Percentiles rank a stretch among this genome's conserved stretches.
These are phyloP conservation scores for Dissophora ornata DNA, from an alignment of 192 early-diverging fungal species.

Conservation along the genomic window DNA sequence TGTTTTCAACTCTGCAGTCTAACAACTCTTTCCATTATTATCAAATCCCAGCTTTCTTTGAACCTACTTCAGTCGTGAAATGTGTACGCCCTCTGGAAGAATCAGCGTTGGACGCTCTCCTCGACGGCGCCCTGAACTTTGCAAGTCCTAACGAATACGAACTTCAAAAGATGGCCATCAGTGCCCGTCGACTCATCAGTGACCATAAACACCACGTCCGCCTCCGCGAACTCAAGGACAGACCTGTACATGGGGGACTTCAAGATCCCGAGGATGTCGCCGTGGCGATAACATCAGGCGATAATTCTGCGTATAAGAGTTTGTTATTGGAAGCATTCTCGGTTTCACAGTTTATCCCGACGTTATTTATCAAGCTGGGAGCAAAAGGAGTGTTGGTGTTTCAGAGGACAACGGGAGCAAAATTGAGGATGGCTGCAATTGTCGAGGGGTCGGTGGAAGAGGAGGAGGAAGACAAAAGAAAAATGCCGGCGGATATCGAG, in stretches of 20 bases:
- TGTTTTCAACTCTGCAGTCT: no score
- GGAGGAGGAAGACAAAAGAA: background rate
- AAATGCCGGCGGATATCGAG: background rate
- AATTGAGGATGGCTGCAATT: background rate
- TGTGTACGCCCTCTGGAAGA: constrained; percentile 60
- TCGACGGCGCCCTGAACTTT: constrained; percentile 55
- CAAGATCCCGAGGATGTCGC: constrained; percentile 2
- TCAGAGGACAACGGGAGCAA: constrained; percentile 36
- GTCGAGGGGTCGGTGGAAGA: background rate
- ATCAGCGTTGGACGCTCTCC: constrained; percentile 28
- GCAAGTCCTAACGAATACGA: constrained; percentile 84
- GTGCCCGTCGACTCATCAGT: constrained; percentile 40
- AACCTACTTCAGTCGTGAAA: constrained; percentile 93
- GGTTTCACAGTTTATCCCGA: constrained; percentile 64
- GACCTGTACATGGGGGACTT: constrained; percentile 3
- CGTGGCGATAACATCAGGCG: background rate
- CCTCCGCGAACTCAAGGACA: constrained; percentile 15
- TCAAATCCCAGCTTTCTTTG: constrained; percentile 72
- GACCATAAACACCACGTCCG: constrained; percentile 27
- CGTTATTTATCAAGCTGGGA: constrained; percentile 77
- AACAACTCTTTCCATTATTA: no score
- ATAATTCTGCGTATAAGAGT: background rate
- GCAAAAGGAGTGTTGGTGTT: constrained; percentile 63
- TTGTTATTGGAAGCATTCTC: constrained; percentile 42
- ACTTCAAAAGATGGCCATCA: constrained; percentile 66